Percentiles rank a stretch among this genome's conserved stretches.
Evolutionary conservation across 805 yeast species (phyloP).

Genomic region (Wickerhamiella sorbophila): DNA sequence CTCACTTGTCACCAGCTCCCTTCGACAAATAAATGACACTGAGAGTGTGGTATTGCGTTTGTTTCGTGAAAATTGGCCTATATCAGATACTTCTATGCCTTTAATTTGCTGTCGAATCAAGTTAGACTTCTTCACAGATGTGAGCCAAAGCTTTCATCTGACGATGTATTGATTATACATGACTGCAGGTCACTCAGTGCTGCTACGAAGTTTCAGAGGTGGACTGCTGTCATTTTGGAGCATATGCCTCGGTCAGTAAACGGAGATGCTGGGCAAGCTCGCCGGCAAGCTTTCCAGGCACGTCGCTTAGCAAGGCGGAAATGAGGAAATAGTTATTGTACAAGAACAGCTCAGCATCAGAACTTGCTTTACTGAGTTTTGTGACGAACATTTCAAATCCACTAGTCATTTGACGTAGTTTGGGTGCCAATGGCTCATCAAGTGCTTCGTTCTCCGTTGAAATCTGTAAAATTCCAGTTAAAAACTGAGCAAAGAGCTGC

Average conservation of each 20-base stretch:
- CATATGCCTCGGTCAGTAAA: conserved; percentile 32
- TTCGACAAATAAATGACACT: too few species aligned
- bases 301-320: conserved; percentile 38
- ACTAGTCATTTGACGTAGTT: conserved; percentile 53
- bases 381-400: conserved; percentile 72
- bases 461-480: conserved; percentile 57
- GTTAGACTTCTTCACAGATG: too few species aligned
- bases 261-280: conserved; percentile 34
- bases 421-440: conserved; percentile 57
- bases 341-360: conserved; percentile 48
- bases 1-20: too few species aligned
- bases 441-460: conserved; percentile 26
- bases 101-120: too few species aligned
- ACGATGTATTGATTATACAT: too few species aligned
- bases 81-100: too few species aligned
- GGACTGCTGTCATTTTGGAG: conserved; percentile 4
- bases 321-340: conserved; percentile 58
- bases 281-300: conserved; percentile 31
- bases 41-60: too few species aligned
- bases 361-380: conserved; percentile 38
- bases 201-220: not conserved
- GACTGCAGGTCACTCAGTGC: too few species aligned
- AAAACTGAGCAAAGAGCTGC: conserved; percentile 59
- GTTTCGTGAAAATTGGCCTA: too few species aligned
- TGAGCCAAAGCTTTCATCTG: too few species aligned